Conservation (phyloP, 2,329 filamentous ascomycete genomes). For the Metarhizium humberi region DNA sequence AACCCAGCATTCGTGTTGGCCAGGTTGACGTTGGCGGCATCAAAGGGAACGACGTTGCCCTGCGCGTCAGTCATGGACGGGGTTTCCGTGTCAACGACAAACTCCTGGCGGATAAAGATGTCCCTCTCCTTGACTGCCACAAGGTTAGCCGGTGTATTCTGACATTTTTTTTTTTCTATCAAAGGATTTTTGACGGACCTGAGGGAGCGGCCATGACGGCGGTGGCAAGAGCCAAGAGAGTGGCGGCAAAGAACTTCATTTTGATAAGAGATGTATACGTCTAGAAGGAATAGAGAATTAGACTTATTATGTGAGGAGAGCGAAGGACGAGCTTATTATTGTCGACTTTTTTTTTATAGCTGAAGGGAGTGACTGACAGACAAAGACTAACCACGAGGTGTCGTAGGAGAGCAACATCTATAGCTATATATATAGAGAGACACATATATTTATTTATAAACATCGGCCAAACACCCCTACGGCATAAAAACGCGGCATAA, state of each 20-base stretch:
- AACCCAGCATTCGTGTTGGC: too few relatives aligned
- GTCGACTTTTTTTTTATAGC: not conserved
- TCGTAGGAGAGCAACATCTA: not conserved
- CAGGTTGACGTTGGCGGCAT: conserved; percentile 14
- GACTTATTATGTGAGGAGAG: too few relatives aligned
- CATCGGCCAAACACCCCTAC: too few relatives aligned
- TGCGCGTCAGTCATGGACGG: conserved; percentile 36
- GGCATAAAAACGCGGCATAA: too few relatives aligned
- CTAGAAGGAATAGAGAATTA: too few relatives aligned
- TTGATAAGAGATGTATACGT: conserved; percentile 18
- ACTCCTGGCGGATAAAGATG: not conserved
- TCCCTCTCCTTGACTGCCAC: not conserved
- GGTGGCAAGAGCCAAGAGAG: conserved; percentile 36
- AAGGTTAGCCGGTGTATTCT: too few relatives aligned
- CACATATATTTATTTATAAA: too few relatives aligned
- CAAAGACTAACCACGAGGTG: not conserved
- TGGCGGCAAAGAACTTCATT: conserved; percentile 43
- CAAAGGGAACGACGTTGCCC: conserved; percentile 37
- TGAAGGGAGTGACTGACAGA: not conserved
- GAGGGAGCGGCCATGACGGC: conserved; percentile 32
- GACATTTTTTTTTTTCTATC: not conserved
- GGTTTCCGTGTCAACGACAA: too few relatives aligned
- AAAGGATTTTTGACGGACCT: conserved; percentile 12
- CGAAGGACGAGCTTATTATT: not conserved
- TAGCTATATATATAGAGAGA: too few relatives aligned